Evolutionary conservation across 2,329 filamentous ascomycete genomes (phyloP), one percentile per base, ranked within the genome.

Genomic region (Clarireedia sp.): DNA sequence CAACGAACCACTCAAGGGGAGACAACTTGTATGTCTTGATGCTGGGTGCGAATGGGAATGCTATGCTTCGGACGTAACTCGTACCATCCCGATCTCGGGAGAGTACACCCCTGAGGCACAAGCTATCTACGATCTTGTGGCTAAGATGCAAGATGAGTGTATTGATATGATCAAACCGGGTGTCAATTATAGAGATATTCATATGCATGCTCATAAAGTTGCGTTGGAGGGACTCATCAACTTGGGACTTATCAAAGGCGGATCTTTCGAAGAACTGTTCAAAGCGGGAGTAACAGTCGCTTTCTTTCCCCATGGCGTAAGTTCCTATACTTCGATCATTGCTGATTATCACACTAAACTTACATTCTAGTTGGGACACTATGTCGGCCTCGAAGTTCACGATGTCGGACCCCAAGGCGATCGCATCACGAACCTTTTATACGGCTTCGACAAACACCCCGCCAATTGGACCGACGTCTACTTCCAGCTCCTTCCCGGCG

Each of bases 41-140:
- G 91, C 92, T 1, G 91, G 90, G 2, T 87, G 85, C 62, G 92
- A 97, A 71, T 95, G 84, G 72, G 74, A 83, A 48, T 85, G 87
- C 63, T 97, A 99, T 69, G 90, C 90, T 29, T 88, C 87, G 56
- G 92, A 97, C 70, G 83, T 97, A 26, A 97, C 94, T 0, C 82
- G 92, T 38, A 94, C 91, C 0, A 83, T 96, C 62, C 92, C 92
- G 4, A 73, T 96, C 21, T 80, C 78, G 14, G 87, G 88, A 5
- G 73, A 73, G 0, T 95, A 90, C 63, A 80, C 82, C 0, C 69
- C 76, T 14, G 86, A 92, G 68, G 85, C 85, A 0, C 78, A 79
- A 48, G 79, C 81, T 9, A 85, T 96, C 51, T 91, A 96, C 68
- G 77, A 81, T 46, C 76, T 94, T 24, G 91, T 96, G 3, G 76